Percentiles rank a stretch among this genome's conserved stretches.
Conservation (phyloP, 805 yeast species). For the Kodamaea jinghongensis region DNA sequence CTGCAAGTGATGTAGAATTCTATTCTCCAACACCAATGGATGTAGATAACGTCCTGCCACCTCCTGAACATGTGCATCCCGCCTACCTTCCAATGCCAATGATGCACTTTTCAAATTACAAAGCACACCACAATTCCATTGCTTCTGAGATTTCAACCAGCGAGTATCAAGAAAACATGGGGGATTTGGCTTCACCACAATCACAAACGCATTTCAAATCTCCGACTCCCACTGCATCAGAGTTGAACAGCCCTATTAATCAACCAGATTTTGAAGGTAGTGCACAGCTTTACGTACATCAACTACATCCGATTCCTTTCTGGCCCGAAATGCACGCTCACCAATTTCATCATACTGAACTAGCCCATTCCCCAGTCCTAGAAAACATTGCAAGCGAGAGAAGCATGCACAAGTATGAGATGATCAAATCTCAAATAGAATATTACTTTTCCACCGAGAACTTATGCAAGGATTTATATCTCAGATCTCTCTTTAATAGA, state of each 20-base stretch:
- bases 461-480: constrained; percentile 20
- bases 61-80: not conserved
- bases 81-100: constrained; percentile 2
- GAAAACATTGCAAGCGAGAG: no score
- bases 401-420: not conserved
- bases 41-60: not conserved
- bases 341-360: not conserved
- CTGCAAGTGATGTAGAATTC: not conserved
- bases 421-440: constrained; percentile 13
- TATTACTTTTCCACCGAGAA: constrained; percentile 24
- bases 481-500: constrained; percentile 17
- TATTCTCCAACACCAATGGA: constrained; percentile 2
- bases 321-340: not conserved
- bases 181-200: no score
- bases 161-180: no score
- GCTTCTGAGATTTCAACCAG: no score
- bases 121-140: no score
- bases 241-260: no score
- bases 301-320: no score
- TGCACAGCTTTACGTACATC: no score
- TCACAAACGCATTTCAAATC: no score
- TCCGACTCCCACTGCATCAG: no score
- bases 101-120: not conserved
- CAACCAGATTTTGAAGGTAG: no score
- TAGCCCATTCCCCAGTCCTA: not conserved